Evolutionary conservation across 441 rosid genomes (phyloP).

Genomic region (Arabidopsis lyrata): DNA sequence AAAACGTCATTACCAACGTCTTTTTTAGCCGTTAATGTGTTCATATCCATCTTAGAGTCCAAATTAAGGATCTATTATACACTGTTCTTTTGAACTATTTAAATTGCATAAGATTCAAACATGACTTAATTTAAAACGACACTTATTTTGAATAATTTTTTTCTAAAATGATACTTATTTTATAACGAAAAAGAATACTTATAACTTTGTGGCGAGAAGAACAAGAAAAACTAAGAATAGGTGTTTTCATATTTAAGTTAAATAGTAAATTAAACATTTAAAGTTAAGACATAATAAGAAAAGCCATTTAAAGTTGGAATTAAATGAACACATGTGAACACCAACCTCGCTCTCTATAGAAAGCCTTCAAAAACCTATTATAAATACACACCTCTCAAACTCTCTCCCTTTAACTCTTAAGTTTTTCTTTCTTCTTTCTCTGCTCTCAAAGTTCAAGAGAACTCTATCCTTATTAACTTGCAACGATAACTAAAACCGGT

Average conservation of each 20-base stretch:
- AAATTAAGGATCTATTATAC: constrained; percentile 9
- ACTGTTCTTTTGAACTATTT: not conserved
- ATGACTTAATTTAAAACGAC: no score
- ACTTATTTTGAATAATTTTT: no score
- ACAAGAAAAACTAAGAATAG: not conserved
- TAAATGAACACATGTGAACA: constrained; percentile 58
- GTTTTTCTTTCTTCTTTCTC: constrained; percentile 29
- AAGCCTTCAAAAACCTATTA: constrained; percentile 49
- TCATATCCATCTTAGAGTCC: not conserved
- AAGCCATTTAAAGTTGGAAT: constrained; percentile 28
- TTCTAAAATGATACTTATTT: no score
- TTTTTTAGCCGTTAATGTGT: constrained; percentile 2
- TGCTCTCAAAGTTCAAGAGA: constrained; percentile 14
- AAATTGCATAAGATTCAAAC: no score
- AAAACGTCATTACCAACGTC: constrained; percentile 29
- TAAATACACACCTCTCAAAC: constrained; percentile 52
- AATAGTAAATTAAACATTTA: not conserved
- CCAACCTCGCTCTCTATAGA: constrained; percentile 45
- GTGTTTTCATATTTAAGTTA: not conserved
- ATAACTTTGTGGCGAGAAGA: constrained; percentile 15
- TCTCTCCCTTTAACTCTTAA: constrained; percentile 49
- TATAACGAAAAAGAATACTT: not conserved
- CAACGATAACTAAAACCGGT: not conserved
- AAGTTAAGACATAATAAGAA: not conserved
- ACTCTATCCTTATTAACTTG: not conserved